Evolutionary conservation across 2,329 filamentous ascomycete species (phyloP).

Genomic region (Phialocephala sp.): DNA sequence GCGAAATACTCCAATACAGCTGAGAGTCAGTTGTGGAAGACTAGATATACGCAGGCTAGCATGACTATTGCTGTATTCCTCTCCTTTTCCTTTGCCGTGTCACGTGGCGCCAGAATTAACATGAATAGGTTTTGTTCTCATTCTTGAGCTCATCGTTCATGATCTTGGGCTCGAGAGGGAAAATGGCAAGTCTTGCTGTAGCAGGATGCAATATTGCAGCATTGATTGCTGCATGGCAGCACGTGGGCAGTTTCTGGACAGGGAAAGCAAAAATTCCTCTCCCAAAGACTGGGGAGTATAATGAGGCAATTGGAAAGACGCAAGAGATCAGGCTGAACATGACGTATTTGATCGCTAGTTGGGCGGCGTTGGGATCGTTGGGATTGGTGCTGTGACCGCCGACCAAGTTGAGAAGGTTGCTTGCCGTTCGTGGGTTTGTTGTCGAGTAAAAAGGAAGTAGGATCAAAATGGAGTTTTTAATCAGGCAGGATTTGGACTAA

Average conservation of each 20-base stretch:
- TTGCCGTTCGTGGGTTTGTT: not conserved
- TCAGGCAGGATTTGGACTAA: not conserved
- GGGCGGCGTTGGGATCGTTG: conserved; percentile 25
- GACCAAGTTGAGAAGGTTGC: not conserved
- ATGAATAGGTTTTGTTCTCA: conserved; percentile 26
- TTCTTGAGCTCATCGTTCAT: conserved; percentile 23
- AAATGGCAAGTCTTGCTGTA: not conserved
- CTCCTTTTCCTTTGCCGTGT: not conserved
- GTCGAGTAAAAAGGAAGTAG: not conserved
- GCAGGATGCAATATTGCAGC: conserved; percentile 30
- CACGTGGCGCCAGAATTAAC: not conserved
- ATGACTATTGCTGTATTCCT: conserved; percentile 46
- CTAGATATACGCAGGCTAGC: conserved; percentile 50
- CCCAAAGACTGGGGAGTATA: conserved; percentile 34
- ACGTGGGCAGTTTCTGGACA: conserved; percentile 35
- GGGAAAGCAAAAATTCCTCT: conserved; percentile 33
- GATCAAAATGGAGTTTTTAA: not conserved
- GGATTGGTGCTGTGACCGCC: conserved; percentile 12
- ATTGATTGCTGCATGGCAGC: conserved; percentile 25
- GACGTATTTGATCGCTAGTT: conserved; percentile 32
- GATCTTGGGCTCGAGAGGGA: conserved; percentile 5
- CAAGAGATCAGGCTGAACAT: conserved; percentile 36
- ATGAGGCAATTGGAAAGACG: conserved; percentile 34
- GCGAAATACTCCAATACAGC: conserved; percentile 52
- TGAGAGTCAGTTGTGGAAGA: conserved; percentile 49